A percentile compares a stretch with the other conserved stretches of the same genome.
phyloP scores from a whole-genome alignment of 2,329 filamentous ascomycete genomes.

The Helminthosporium solani region DNA sequence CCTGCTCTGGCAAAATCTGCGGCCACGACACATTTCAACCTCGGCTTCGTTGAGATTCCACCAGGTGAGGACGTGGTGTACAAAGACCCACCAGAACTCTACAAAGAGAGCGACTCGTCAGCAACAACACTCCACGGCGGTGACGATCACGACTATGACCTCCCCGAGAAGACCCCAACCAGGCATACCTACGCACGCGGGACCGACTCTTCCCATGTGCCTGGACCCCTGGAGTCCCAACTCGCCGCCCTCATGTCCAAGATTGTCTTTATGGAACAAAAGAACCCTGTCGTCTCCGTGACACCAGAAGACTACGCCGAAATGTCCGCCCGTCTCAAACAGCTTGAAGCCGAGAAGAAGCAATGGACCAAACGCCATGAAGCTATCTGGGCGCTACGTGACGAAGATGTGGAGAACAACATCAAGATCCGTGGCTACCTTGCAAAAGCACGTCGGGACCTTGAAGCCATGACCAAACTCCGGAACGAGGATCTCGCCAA shows the following conservation, averaged over 20 bases:
- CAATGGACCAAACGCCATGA: conserved; percentile 40
- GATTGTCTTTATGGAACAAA: conserved; percentile 37
- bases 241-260: conserved; percentile 42
- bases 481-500: conserved; percentile 47
- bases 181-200: conserved; percentile 19
- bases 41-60: conserved; percentile 6
- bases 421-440: conserved; percentile 45
- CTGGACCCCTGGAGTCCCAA: conserved; percentile 40
- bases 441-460: conserved; percentile 42
- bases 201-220: conserved; percentile 16
- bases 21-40: background rate
- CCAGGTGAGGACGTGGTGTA: conserved; percentile 26
- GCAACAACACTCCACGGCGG: conserved; percentile 36
- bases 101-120: conserved; percentile 35
- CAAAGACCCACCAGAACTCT: conserved; percentile 10
- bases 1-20: background rate
- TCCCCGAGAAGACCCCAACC: conserved; percentile 33
- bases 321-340: conserved; percentile 32
- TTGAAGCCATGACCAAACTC: conserved; percentile 43
- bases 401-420: conserved; percentile 48
- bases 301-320: conserved; percentile 41
- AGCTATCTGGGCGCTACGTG: conserved; percentile 45
- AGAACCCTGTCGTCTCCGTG: conserved; percentile 37
- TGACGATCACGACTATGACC: conserved; percentile 31
- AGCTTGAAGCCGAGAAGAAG: conserved; percentile 42